Evolutionary conservation across 345 rosid genomes (phyloP).

Genomic region (Microcos paniculata): DNA sequence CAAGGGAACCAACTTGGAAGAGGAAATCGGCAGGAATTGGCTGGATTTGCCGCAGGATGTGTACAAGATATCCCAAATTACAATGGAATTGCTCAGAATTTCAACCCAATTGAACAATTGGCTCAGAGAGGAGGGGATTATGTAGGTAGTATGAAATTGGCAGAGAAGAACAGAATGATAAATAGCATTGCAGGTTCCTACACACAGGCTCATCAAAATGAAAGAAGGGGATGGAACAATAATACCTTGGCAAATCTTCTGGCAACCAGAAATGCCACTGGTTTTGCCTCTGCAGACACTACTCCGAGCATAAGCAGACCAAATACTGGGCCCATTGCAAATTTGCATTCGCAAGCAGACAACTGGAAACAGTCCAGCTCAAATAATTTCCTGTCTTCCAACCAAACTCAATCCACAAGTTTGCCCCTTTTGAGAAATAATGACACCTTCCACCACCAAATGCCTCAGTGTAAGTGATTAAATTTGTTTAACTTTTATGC

Average conservation of each 20-base stretch:
- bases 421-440: conserved; percentile 27
- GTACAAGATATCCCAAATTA: conserved; percentile 16
- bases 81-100: conserved; percentile 24
- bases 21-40: conserved; percentile 32
- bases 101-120: conserved; percentile 21
- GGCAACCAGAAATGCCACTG: conserved; percentile 24
- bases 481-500: not conserved
- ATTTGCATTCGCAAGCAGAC: conserved; percentile 33
- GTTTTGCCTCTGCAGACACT: conserved; percentile 16
- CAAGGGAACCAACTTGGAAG: conserved; percentile 25
- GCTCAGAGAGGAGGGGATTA: conserved; percentile 20
- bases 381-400: conserved; percentile 23
- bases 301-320: conserved; percentile 18
- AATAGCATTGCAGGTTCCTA: conserved; percentile 35
- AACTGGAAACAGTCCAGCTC: conserved; percentile 19
- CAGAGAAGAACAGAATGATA: conserved; percentile 21
- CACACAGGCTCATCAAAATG: conserved; percentile 19
- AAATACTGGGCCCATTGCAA: conserved; percentile 17
- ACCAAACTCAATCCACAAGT: conserved; percentile 34
- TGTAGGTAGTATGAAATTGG: conserved; percentile 16
- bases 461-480: conserved; percentile 30
- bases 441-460: conserved; percentile 24
- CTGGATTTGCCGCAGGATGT: conserved; percentile 27
- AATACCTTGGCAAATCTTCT: conserved; percentile 21
- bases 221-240: conserved; percentile 18